Evolutionary conservation across 1,284 basidiomycete genomes (phyloP).

Genomic region (Meira miltonrushii): DNA sequence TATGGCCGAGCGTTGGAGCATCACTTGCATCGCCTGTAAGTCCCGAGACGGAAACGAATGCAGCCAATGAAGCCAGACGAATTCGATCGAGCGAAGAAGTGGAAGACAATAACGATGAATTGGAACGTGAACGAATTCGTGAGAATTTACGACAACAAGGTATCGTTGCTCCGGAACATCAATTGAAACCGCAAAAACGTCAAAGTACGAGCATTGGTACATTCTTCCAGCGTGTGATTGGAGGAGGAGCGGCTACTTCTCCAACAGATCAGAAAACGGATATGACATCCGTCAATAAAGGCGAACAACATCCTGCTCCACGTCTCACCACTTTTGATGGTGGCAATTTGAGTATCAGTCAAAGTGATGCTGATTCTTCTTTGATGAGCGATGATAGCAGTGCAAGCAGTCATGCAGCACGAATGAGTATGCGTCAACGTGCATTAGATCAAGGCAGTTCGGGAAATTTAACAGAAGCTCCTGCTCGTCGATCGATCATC

Average conservation of each 20-base stretch:
- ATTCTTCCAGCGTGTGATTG: constrained; percentile 38
- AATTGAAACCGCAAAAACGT: constrained; percentile 24
- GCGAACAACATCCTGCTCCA: constrained; percentile 3
- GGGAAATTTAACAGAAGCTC: constrained; percentile 14
- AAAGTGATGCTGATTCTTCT: not conserved
- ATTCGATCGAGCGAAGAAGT: constrained; percentile 26
- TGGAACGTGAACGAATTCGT: constrained; percentile 38
- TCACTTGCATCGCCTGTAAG: not conserved
- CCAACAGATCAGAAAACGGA: not conserved
- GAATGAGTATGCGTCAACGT: not conserved
- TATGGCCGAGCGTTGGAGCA: not conserved
- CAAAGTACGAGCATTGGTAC: constrained; percentile 24
- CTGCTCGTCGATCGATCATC: not conserved
- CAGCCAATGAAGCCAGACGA: not conserved
- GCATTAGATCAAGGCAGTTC: constrained; percentile 17
- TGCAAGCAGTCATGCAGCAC: not conserved
- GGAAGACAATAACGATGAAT: constrained; percentile 32
- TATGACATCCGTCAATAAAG: not conserved
- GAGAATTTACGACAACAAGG: constrained; percentile 33
- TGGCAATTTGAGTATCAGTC: not conserved
- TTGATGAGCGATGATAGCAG: too few species aligned
- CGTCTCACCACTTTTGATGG: not conserved
- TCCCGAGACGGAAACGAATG: not conserved
- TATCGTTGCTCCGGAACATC: constrained; percentile 33
- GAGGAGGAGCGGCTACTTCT: constrained; percentile 17